Percentiles rank a stretch among this genome's conserved stretches.
Evolutionary conservation across 2,329 filamentous ascomycete species (phyloP).

Genomic region (Exophiala alcalophila): DNA sequence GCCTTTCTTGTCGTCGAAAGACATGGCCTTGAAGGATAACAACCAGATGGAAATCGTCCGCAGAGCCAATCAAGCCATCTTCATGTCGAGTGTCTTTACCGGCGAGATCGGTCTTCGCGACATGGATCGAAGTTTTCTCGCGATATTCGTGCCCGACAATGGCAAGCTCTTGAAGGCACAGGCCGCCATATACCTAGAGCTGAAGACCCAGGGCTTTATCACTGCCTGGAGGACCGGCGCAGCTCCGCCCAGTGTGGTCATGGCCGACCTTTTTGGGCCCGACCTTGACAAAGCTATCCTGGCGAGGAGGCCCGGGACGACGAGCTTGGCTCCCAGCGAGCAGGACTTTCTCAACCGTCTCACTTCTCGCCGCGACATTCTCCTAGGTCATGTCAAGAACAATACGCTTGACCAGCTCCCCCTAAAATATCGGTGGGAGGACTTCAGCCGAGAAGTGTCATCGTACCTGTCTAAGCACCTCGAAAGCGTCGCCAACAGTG

Average conservation of each 20-base stretch:
- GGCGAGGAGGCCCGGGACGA: constrained; percentile 53
- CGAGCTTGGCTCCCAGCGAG: constrained; percentile 56
- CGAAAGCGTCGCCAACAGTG: constrained; percentile 9
- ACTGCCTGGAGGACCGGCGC: constrained; percentile 58
- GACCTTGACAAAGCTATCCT: constrained; percentile 55
- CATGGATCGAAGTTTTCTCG: constrained; percentile 61
- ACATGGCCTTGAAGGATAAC: constrained; percentile 51
- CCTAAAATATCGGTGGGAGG: constrained; percentile 62
- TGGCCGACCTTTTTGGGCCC: constrained; percentile 59
- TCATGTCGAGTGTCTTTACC: constrained; percentile 62
- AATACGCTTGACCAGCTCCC: constrained; percentile 51
- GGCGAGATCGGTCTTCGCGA: constrained; percentile 64
- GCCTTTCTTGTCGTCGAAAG: constrained; percentile 55
- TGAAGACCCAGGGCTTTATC: constrained; percentile 67
- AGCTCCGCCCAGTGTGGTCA: constrained; percentile 53
- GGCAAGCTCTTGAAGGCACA: constrained; percentile 58
- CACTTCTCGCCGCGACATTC: constrained; percentile 54
- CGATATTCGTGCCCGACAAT: constrained; percentile 61
- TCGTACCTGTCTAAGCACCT: constrained; percentile 54
- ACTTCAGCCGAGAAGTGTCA: constrained; percentile 59
- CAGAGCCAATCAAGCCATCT: constrained; percentile 64
- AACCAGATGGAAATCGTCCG: constrained; percentile 59
- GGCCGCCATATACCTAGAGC: constrained; percentile 59
- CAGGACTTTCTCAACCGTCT: constrained; percentile 58
- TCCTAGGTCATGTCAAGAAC: constrained; percentile 55